Percentiles rank a stretch among this genome's conserved stretches.
Evolutionary conservation across 148 eudicot species (phyloP).

Genomic region (Limonium bicolor): DNA sequence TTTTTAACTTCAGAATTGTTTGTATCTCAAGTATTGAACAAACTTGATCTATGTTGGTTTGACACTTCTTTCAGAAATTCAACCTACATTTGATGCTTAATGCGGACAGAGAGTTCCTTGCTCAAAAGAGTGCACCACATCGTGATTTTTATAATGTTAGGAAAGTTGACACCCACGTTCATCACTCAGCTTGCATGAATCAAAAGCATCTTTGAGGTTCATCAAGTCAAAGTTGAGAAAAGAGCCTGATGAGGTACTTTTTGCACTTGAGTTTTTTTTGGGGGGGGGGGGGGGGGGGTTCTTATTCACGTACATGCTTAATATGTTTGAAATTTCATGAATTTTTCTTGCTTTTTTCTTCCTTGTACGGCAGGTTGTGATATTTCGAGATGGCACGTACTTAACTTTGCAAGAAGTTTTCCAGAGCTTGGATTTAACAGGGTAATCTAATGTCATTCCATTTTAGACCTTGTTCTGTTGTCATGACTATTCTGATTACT

Average conservation of each 20-base stretch:
- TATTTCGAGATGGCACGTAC: constrained; percentile 76
- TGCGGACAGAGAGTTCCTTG: constrained; percentile 95
- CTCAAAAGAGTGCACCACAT: constrained; percentile 99
- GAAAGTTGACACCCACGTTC: constrained; percentile 98
- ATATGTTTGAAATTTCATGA: neutral
- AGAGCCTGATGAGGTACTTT: constrained; percentile 91
- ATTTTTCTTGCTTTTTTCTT: neutral
- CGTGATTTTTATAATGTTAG: constrained; percentile 97
- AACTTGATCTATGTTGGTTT: constrained; percentile 2
- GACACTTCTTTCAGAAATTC: constrained; percentile 60
- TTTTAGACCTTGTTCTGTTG: neutral
- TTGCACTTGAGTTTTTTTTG: neutral
- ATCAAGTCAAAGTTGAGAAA: constrained; percentile 94
- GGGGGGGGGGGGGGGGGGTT: no score
- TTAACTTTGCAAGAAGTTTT: constrained; percentile 74
- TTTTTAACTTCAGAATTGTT: neutral
- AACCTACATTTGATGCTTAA: constrained; percentile 99
- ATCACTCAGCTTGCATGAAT: constrained; percentile 99
- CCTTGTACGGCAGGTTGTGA: constrained; percentile 43
- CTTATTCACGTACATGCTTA: no score
- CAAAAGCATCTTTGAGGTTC: constrained; percentile 98
- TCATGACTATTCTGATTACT: constrained; percentile 4
- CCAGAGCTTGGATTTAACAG: constrained; percentile 70
- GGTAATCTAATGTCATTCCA: constrained; percentile 16
- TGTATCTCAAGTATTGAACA: neutral